Evolutionary conservation across 75 land plant species (phyloP).

Genomic region (Pinus albicaulis): DNA sequence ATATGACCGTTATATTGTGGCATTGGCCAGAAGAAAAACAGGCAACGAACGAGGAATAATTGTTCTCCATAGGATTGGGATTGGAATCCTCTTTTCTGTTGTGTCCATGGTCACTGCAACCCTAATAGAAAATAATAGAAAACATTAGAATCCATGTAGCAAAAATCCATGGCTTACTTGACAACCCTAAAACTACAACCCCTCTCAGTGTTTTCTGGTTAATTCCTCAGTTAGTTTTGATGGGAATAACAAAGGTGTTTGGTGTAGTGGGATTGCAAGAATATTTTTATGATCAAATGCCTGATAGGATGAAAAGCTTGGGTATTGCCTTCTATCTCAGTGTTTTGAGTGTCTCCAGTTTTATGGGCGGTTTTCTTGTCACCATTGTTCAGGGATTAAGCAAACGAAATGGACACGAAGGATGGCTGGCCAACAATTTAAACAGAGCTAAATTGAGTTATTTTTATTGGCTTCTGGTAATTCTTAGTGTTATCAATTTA

Average conservation of each 20-base stretch:
- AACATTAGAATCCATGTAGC: neutral
- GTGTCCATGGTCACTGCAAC: constrained; percentile 23
- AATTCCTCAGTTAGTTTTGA: neutral
- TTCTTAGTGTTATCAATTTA: too few relatives aligned
- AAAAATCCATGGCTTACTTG: neutral
- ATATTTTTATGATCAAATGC: neutral
- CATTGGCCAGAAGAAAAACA: constrained; percentile 16
- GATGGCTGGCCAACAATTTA: too few relatives aligned
- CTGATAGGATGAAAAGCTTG: too few relatives aligned
- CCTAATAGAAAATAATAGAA: constrained; percentile 20
- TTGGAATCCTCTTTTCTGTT: constrained; percentile 17
- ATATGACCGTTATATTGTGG: constrained; percentile 1
- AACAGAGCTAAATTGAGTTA: too few relatives aligned
- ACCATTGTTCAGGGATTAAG: neutral
- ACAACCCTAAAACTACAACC: neutral
- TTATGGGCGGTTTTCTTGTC: neutral
- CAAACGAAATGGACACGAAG: neutral
- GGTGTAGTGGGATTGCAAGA: neutral
- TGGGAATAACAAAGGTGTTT: neutral
- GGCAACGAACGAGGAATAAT: constrained; percentile 17
- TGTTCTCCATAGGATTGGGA: constrained; percentile 27
- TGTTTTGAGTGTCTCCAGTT: neutral
- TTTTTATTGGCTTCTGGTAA: too few relatives aligned
- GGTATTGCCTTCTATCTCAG: neutral
- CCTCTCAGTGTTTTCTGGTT: neutral